Evolutionary conservation across 768 basidiomycete species (phyloP), one percentile per base, ranked within the genome.

Genomic region (Multifurca ochricompacta): DNA sequence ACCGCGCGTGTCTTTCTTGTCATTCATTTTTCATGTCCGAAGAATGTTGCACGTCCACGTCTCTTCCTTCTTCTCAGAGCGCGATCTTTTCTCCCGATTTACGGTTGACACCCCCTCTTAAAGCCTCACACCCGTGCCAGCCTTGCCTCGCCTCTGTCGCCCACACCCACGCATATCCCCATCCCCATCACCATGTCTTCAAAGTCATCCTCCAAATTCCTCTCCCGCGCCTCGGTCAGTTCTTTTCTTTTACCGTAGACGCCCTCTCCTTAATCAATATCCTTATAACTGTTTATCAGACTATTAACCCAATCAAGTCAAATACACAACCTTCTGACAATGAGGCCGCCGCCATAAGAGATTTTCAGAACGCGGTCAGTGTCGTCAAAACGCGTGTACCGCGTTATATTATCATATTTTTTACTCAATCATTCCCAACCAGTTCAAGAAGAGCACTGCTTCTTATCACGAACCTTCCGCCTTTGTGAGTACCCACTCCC

Each of bases 361-460:
- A 46, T 3, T 56, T 56, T 45, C 25, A 56, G 44, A 39, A 37
- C 10, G 31, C 27, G 9, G 55, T 56, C 21, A 21, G 55, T 9
- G 16, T 18, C 10, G 36, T 37, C 16, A n/a, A n/a, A n/a, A n/a
- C n/a, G n/a, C n/a, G n/a, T n/a, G n/a, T n/a, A n/a, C n/a, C 27
- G 27, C 18, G 31, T 19, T 6, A n/a, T 18, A 4, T 37, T 19
- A 3, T 2, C n/a, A 6, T 25, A 21, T 37, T 31, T 8, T 23
- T 35, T 16, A 23, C 36, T 34, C 35, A 7, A 18, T 27, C 3
- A 25, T 28, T 16, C 2, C 14, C 21, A 16, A 10, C 21, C 34
- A 57, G 56, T 57, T 57, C 50, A 52, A 52, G 39, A 57, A 31
- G 40, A 43, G 27, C 34, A 2, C 37, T n/a, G 9, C 21, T 3